These are phyloP conservation scores for Dothideomycetes sp. DNA, from an alignment of 2,329 filamentous ascomycete species.

Conservation along the genomic window DNA sequence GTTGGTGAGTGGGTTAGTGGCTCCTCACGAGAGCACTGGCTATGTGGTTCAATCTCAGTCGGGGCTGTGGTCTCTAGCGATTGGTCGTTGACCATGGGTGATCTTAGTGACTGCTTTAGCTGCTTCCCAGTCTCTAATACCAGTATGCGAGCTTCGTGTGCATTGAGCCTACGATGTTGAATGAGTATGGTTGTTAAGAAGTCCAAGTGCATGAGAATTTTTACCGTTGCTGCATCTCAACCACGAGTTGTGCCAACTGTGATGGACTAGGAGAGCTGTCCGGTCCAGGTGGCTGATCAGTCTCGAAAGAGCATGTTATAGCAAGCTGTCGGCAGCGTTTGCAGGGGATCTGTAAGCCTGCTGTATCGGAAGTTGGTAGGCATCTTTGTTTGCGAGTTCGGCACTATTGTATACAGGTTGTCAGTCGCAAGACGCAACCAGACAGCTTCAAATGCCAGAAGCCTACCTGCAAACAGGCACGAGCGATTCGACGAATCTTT, in stretches of 20 bases:
- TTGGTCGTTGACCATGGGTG: too few relatives aligned
- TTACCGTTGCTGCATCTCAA: neutral
- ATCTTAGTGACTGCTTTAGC: too few relatives aligned
- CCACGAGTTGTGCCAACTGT: neutral
- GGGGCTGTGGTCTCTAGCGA: too few relatives aligned
- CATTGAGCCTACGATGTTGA: too few relatives aligned
- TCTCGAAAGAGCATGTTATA: conserved; percentile 1
- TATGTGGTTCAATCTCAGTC: neutral
- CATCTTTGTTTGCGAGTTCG: conserved; percentile 1
- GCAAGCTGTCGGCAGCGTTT: neutral
- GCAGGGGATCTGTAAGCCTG: neutral
- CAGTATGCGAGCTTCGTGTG: too few relatives aligned
- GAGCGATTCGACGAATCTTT: neutral
- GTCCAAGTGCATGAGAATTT: too few relatives aligned
- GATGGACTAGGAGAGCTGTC: neutral
- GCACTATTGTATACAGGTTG: conserved; percentile 12
- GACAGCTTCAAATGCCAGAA: neutral
- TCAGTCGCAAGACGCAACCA: neutral
- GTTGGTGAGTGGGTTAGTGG: neutral
- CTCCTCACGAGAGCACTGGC: neutral
- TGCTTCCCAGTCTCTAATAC: too few relatives aligned
- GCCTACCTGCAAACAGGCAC: neutral
- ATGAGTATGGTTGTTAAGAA: too few relatives aligned
- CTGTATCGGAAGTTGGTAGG: too few relatives aligned
- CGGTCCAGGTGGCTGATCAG: neutral